These are phyloP conservation scores for Neoarthrinium moseri DNA, from an alignment of 2,329 filamentous ascomycete genomes.

Conservation along the genomic window DNA sequence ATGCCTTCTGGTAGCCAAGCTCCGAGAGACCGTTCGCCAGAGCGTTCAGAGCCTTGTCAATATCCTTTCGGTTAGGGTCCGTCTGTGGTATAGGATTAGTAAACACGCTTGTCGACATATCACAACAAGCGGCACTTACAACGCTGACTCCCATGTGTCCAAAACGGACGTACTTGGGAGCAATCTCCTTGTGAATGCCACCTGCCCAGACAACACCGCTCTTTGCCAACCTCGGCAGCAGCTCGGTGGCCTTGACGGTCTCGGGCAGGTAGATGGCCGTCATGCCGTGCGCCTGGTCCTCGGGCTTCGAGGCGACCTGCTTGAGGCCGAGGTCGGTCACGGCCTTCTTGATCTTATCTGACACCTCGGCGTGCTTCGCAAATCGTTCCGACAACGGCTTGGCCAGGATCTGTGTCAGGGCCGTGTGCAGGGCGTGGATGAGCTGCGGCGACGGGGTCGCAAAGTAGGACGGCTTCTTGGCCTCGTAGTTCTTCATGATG, in stretches of 20 bases:
- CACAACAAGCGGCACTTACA: constrained; percentile 52
- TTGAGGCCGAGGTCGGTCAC: constrained; percentile 79
- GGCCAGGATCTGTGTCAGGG: constrained; percentile 82
- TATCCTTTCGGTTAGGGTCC: constrained; percentile 74
- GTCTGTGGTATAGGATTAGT: too few relatives aligned
- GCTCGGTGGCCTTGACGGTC: constrained; percentile 72
- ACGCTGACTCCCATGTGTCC: constrained; percentile 97
- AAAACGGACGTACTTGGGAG: constrained; percentile 88
- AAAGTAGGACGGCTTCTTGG: constrained; percentile 96
- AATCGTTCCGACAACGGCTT: constrained; percentile 80
- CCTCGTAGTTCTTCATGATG: constrained; percentile 99
- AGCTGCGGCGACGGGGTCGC: constrained; percentile 95
- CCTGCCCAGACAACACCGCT: constrained; percentile 93
- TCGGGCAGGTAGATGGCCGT: constrained; percentile 96
- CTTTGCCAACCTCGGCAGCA: constrained; percentile 81
- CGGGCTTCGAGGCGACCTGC: constrained; percentile 80
- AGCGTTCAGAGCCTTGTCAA: constrained; percentile 79
- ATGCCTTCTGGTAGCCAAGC: constrained; percentile 61
- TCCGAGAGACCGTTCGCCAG: constrained; percentile 74
- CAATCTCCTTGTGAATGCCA: constrained; percentile 94
- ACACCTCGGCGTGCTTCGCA: constrained; percentile 73
- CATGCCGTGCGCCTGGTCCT: constrained; percentile 96
- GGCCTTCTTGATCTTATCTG: constrained; percentile 82
- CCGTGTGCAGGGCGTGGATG: constrained; percentile 86
- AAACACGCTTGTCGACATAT: too few relatives aligned